Evolutionary conservation across 164 flowering plant genomes (phyloP).

Genomic region (Vitis riparia): DNA sequence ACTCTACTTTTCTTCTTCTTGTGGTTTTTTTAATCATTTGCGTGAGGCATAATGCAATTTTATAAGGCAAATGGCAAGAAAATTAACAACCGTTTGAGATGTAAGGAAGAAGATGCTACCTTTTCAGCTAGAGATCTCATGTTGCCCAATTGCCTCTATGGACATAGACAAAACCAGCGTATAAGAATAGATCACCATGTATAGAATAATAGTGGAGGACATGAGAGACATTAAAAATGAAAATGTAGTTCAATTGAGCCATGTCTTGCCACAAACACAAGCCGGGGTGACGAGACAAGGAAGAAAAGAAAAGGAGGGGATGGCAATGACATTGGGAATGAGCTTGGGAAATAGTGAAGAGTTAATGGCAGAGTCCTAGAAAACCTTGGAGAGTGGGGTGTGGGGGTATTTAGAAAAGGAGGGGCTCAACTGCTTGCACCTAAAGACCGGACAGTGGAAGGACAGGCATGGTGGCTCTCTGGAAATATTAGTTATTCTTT

Average conservation of each 20-base stretch:
- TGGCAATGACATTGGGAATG: not conserved
- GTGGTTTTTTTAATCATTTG: too few relatives aligned
- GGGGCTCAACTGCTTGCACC: not conserved
- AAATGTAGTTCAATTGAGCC: too few relatives aligned
- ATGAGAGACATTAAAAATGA: too few relatives aligned
- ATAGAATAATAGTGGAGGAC: too few relatives aligned
- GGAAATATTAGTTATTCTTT: constrained; percentile 7
- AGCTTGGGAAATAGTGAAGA: constrained; percentile 5
- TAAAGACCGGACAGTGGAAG: not conserved
- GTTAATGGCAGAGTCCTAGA: not conserved
- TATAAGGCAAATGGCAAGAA: not conserved
- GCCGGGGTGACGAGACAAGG: too few relatives aligned
- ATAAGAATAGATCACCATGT: too few relatives aligned
- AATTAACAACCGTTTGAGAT: not conserved
- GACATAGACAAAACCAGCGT: not conserved
- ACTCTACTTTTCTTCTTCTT: too few relatives aligned
- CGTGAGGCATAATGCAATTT: not conserved
- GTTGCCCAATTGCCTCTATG: not conserved
- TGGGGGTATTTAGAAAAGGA: not conserved
- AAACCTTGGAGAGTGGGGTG: not conserved
- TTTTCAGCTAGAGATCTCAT: not conserved
- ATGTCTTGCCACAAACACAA: too few relatives aligned
- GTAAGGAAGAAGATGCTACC: not conserved
- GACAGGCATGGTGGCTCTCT: constrained; percentile 20
- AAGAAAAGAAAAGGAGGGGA: too few relatives aligned